phyloP scores from a whole-genome alignment of 2,329 filamentous ascomycete species.

The Phyllosticta citriasiana region DNA sequence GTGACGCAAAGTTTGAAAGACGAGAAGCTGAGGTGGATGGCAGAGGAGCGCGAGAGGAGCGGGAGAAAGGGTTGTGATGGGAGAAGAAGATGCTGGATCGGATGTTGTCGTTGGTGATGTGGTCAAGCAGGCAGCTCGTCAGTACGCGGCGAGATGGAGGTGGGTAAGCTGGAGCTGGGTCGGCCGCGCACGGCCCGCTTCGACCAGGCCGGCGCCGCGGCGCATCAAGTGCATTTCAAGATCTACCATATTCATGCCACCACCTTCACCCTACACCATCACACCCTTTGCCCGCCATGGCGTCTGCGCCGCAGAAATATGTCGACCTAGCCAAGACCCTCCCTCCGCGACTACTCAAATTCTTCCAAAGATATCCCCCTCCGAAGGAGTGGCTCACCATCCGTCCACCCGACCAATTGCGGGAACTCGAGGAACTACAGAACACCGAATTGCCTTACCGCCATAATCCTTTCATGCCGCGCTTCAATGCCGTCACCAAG shows the following conservation, averaged over 20 bases:
- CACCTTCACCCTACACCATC: neutral
- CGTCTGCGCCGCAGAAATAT: slow-evolving; percentile 19
- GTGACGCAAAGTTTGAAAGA: neutral
- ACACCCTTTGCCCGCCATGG: slow-evolving; percentile 16
- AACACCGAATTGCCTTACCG: slow-evolving; percentile 36
- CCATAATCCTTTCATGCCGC: slow-evolving; percentile 71
- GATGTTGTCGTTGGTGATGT: slow-evolving; percentile 12
- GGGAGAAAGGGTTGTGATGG: slow-evolving; percentile 5
- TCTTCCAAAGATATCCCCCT: slow-evolving; percentile 86
- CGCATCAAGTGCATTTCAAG: neutral
- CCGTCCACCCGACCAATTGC: neutral
- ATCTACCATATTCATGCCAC: neutral
- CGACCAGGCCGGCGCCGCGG: neutral
- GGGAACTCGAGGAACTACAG: no score
- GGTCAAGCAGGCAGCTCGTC: slow-evolving; percentile 15
- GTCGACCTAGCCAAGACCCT: slow-evolving; percentile 58
- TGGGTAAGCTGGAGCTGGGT: slow-evolving; percentile 4
- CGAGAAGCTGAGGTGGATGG: neutral
- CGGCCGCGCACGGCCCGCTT: neutral
- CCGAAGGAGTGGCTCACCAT: slow-evolving; percentile 17
- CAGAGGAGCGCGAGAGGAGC: neutral
- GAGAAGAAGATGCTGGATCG: slow-evolving; percentile 11
- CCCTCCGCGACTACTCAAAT: slow-evolving; percentile 67
- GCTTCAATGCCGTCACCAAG: slow-evolving; percentile 67
- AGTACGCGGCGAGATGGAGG: slow-evolving; percentile 1